phyloP scores from a whole-genome alignment of 1,139 yeast species.

The Debaryomyces sp. region DNA sequence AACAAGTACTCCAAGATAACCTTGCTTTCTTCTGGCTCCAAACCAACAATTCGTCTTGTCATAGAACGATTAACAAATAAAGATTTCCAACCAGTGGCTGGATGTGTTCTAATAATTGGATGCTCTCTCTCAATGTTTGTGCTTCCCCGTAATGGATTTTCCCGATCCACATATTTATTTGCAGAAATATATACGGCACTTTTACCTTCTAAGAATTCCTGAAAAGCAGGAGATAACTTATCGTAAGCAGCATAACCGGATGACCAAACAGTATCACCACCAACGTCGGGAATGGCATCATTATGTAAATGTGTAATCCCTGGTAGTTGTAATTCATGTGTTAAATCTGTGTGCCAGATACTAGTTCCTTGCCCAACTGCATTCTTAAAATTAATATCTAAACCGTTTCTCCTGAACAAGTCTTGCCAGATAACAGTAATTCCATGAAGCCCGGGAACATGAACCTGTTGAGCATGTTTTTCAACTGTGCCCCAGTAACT shows the following conservation, averaged over 20 bases:
- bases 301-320: slow-evolving; percentile 42
- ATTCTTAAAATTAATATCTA: slow-evolving; percentile 31
- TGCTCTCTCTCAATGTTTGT: slow-evolving; percentile 41
- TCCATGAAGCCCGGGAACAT: slow-evolving; percentile 39
- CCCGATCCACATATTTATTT: slow-evolving; percentile 35
- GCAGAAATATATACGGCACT: slow-evolving; percentile 40
- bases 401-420: slow-evolving; percentile 26
- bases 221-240: slow-evolving; percentile 39
- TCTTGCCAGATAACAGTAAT: slow-evolving; percentile 59
- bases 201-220: slow-evolving; percentile 40
- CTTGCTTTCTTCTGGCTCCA: slow-evolving; percentile 35
- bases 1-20: slow-evolving; percentile 37
- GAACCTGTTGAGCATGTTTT: slow-evolving; percentile 43
- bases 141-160: slow-evolving; percentile 38
- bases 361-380: slow-evolving; percentile 35
- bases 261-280: slow-evolving; percentile 42
- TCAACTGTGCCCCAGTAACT: slow-evolving; percentile 48
- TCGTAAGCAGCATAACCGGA: slow-evolving; percentile 44
- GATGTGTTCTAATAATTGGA: slow-evolving; percentile 44
- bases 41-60: slow-evolving; percentile 41
- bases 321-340: slow-evolving; percentile 41
- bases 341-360: slow-evolving; percentile 41
- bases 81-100: slow-evolving; percentile 48
- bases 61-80: slow-evolving; percentile 40
- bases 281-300: slow-evolving; percentile 37